phyloP scores from a whole-genome alignment of 2,329 filamentous ascomycete genomes.

The Curvularia sp. region DNA sequence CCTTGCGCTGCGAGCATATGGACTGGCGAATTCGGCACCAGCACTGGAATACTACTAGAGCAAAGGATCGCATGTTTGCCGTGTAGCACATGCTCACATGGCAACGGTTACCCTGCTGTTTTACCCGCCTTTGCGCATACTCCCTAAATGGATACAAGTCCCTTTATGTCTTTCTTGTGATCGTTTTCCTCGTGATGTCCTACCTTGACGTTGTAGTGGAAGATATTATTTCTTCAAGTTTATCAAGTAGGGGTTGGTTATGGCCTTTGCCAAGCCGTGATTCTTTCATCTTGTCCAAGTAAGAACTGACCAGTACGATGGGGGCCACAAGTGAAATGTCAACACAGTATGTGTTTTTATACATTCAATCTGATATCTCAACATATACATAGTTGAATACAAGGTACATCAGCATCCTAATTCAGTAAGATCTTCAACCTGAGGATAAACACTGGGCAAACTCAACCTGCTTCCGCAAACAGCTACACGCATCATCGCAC shows the following conservation, averaged over 20 bases:
- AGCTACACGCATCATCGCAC: background rate
- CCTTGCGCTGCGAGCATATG: slow-evolving; percentile 17
- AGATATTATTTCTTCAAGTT: no score
- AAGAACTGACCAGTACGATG: background rate
- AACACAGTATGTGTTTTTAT: no score
- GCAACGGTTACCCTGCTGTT: slow-evolving; percentile 33
- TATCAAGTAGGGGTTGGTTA: background rate
- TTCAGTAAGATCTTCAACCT: background rate
- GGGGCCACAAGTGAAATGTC: background rate
- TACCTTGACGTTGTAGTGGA: background rate
- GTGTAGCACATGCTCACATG: slow-evolving; percentile 24
- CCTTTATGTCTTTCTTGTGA: background rate
- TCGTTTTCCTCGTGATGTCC: background rate
- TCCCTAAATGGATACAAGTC: slow-evolving; percentile 17
- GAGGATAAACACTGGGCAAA: no score
- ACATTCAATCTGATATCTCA: background rate
- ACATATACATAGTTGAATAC: background rate
- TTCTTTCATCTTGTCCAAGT: background rate
- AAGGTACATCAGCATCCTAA: background rate
- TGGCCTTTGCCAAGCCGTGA: background rate
- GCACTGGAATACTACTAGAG: slow-evolving; percentile 33
- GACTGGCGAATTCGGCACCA: slow-evolving; percentile 20
- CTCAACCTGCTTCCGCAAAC: no score
- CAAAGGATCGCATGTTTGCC: slow-evolving; percentile 17
- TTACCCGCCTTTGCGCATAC: slow-evolving; percentile 29